Conservation (phyloP, 768 basidiomycete genomes). For the Favolaschia claudopus region DNA sequence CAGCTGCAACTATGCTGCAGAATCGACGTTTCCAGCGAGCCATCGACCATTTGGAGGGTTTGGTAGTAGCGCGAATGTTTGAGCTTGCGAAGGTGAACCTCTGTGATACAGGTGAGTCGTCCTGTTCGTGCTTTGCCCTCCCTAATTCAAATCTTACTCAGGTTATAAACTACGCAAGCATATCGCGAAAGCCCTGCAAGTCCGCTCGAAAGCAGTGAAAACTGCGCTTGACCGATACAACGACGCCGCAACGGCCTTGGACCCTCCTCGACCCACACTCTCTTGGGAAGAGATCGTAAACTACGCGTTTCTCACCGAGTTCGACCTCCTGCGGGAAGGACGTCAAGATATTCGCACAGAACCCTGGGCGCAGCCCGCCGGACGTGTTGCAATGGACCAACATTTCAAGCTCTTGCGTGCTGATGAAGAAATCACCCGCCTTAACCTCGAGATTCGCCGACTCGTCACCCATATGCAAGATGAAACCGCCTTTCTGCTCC, state of each 20-base stretch:
- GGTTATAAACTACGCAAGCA: constrained; percentile 37
- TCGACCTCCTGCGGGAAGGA: constrained; percentile 25
- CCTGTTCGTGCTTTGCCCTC: neutral
- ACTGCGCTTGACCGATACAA: constrained; percentile 17
- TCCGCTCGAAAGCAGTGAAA: constrained; percentile 26
- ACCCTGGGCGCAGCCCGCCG: constrained; percentile 24
- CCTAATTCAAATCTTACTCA: constrained; percentile 1
- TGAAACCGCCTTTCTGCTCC: constrained; percentile 10
- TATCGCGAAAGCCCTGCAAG: constrained; percentile 27
- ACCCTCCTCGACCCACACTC: constrained; percentile 11
- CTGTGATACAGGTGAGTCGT: constrained; percentile 22
- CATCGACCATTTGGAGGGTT: constrained; percentile 26
- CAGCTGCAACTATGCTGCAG: constrained; percentile 6
- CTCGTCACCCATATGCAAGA: constrained; percentile 29
- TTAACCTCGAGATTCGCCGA: constrained; percentile 33
- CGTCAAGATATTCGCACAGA: constrained; percentile 15
- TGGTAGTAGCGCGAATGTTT: constrained; percentile 27
- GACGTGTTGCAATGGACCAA: constrained; percentile 21
- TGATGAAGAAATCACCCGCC: constrained; percentile 29
- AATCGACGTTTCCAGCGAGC: constrained; percentile 17
- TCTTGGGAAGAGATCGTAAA: constrained; percentile 34
- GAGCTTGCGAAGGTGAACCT: constrained; percentile 26
- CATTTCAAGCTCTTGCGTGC: constrained; percentile 29
- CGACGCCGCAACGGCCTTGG: neutral
- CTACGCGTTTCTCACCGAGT: constrained; percentile 31